A percentile compares a stretch with the other conserved stretches of the same genome.
phyloP scores from a whole-genome alignment of 805 yeast species.

The Ogataea nitratoaversa region DNA sequence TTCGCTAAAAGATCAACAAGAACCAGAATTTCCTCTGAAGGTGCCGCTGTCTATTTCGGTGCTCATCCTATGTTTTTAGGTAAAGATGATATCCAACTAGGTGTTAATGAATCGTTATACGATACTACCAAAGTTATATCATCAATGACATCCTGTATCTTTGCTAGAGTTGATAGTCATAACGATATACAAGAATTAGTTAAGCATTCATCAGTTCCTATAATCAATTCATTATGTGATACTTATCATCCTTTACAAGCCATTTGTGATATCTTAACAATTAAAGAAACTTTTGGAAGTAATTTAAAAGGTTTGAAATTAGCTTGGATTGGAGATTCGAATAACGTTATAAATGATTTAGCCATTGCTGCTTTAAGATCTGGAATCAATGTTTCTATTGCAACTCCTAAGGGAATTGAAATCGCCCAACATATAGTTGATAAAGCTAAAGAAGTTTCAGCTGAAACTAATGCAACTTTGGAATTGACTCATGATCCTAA shows the following conservation, averaged over 20 bases:
- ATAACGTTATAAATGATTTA: slow-evolving; percentile 92
- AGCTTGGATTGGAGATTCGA: slow-evolving; percentile 96
- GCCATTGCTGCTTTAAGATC: slow-evolving; percentile 80
- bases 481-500: slow-evolving; percentile 67
- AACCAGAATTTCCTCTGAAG: slow-evolving; percentile 91
- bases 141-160: slow-evolving; percentile 94
- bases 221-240: slow-evolving; percentile 91
- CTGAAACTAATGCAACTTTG: slow-evolving; percentile 47
- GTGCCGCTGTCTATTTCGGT: slow-evolving; percentile 89
- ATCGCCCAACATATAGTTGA: slow-evolving; percentile 52
- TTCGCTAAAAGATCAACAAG: slow-evolving; percentile 93
- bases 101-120: slow-evolving; percentile 86
- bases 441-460: slow-evolving; percentile 51
- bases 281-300: slow-evolving; percentile 71
- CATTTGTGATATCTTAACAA: slow-evolving; percentile 83
- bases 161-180: slow-evolving; percentile 92
- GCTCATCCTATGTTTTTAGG: slow-evolving; percentile 97
- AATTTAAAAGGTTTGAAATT: slow-evolving; percentile 58
- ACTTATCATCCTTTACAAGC: slow-evolving; percentile 94
- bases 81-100: slow-evolving; percentile 92
- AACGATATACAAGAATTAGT: slow-evolving; percentile 76
- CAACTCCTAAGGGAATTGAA: slow-evolving; percentile 76
- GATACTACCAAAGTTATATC: slow-evolving; percentile 88
- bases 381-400: slow-evolving; percentile 78
- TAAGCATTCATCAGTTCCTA: slow-evolving; percentile 79